phyloP scores from a whole-genome alignment of 2,329 filamentous ascomycete genomes.

The Paraconiothyrium sp. region DNA sequence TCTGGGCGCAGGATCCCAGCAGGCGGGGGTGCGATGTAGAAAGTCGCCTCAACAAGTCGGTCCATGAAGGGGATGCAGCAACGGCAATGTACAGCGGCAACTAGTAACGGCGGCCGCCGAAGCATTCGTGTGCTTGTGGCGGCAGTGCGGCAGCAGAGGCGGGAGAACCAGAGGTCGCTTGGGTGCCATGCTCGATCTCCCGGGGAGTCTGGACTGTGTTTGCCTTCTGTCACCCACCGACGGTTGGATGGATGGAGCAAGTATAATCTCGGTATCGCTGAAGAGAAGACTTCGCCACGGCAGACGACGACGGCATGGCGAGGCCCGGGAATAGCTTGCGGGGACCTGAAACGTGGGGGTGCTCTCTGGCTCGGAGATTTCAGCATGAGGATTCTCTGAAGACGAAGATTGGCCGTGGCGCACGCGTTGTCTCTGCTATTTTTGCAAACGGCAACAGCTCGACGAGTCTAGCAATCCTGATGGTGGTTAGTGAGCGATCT shows the following conservation, averaged over 20 bases:
- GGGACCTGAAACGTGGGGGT: constrained; percentile 32
- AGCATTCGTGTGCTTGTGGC: constrained; percentile 9
- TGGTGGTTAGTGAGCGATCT: constrained; percentile 10
- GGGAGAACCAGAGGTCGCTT: neutral
- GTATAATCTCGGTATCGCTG: neutral
- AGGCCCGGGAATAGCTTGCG: constrained; percentile 16
- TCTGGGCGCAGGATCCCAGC: constrained; percentile 35
- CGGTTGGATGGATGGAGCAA: neutral
- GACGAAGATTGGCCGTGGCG: neutral
- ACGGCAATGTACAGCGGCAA: constrained; percentile 27
- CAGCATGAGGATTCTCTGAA: constrained; percentile 9
- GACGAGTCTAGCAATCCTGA: constrained; percentile 7
- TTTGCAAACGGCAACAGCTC: constrained; percentile 5
- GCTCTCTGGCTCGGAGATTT: constrained; percentile 25
- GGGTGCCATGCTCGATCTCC: neutral
- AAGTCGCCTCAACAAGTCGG: constrained; percentile 19
- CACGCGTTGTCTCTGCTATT: constrained; percentile 14
- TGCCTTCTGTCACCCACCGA: neutral
- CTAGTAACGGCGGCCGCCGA: neutral
- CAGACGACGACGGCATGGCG: constrained; percentile 7
- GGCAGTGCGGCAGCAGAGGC: neutral
- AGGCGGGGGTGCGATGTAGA: constrained; percentile 21
- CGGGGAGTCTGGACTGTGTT: constrained; percentile 9
- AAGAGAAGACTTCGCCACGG: neutral
- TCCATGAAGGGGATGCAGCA: constrained; percentile 25